These are phyloP conservation scores for Cryptococcus floricola DNA, from an alignment of 1,284 basidiomycete genomes.

Conservation along the genomic window DNA sequence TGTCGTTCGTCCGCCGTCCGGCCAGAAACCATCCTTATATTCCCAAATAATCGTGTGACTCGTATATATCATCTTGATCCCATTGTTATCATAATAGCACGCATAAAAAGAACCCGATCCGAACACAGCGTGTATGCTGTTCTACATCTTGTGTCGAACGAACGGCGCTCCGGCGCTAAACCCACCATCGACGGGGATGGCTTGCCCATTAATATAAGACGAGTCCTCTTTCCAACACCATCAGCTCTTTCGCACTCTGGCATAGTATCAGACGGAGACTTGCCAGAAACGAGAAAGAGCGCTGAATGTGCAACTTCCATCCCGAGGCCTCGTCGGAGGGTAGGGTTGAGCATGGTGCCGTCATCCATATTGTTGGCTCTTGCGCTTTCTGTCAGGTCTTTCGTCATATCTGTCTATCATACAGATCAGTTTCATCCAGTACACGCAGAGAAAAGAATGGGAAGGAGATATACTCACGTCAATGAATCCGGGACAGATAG, in stretches of 20 bases:
- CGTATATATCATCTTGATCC: no score
- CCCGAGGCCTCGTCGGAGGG: slow-evolving; percentile 63
- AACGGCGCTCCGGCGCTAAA: slow-evolving; percentile 67
- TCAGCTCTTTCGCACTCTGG: not conserved
- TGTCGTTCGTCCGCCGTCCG: no score
- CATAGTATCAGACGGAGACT: slow-evolving; percentile 20
- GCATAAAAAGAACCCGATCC: no score
- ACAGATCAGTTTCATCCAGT: slow-evolving; percentile 35
- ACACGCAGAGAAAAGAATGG: slow-evolving; percentile 35
- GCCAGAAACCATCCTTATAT: no score
- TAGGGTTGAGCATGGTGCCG: slow-evolving; percentile 79
- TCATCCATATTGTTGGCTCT: slow-evolving; percentile 65
- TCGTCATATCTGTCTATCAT: slow-evolving; percentile 53
- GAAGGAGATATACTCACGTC: no score
- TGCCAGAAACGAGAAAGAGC: slow-evolving; percentile 84
- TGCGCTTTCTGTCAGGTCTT: slow-evolving; percentile 67
- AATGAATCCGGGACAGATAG: slow-evolving; percentile 88
- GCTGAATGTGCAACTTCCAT: slow-evolving; percentile 72
- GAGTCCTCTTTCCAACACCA: slow-evolving; percentile 62
- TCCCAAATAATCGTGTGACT: no score
- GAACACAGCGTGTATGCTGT: no score
- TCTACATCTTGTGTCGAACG: not conserved
- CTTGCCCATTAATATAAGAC: slow-evolving; percentile 89
- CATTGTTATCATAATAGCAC: no score
- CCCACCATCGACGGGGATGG: slow-evolving; percentile 81